A percentile compares a stretch with the other conserved stretches of the same genome.
Evolutionary conservation across 768 basidiomycete genomes (phyloP).

Genomic region (Solioccasus polychromus): DNA sequence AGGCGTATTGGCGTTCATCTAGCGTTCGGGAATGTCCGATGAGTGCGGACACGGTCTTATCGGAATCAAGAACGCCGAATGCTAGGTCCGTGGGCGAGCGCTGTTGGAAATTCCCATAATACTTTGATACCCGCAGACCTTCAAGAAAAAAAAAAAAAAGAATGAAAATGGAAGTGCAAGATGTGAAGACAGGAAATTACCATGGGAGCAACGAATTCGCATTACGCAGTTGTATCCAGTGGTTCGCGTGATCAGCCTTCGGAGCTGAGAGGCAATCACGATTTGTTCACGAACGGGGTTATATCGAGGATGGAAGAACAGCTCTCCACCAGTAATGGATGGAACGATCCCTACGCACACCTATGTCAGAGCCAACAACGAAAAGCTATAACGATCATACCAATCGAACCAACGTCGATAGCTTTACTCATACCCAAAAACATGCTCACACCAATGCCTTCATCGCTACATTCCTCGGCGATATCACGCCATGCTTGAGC

Average conservation of each 20-base stretch:
- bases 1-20: conserved; percentile 68
- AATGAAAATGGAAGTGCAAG: background rate
- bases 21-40: conserved; percentile 70
- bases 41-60: conserved; percentile 73
- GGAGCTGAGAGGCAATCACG: conserved; percentile 72
- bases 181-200: conserved; percentile 38
- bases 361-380: conserved; percentile 8
- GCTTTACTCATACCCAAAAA: conserved; percentile 79
- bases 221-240: conserved; percentile 80
- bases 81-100: conserved; percentile 70
- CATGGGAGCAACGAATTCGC: conserved; percentile 81
- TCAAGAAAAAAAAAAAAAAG: conserved; percentile 5
- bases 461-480: conserved; percentile 84
- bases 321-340: conserved; percentile 80
- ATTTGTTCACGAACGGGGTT: conserved; percentile 61
- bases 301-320: conserved; percentile 93
- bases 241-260: conserved; percentile 61
- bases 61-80: conserved; percentile 76
- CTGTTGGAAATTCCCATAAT: conserved; percentile 73
- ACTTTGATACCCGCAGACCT: conserved; percentile 65
- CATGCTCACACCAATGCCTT: conserved; percentile 87
- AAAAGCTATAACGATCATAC: conserved; percentile 35
- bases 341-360: conserved; percentile 52
- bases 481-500: conserved; percentile 75
- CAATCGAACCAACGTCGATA: conserved; percentile 86